phyloP scores from a whole-genome alignment of 345 rosid species.

The Corymbia maculata region DNA sequence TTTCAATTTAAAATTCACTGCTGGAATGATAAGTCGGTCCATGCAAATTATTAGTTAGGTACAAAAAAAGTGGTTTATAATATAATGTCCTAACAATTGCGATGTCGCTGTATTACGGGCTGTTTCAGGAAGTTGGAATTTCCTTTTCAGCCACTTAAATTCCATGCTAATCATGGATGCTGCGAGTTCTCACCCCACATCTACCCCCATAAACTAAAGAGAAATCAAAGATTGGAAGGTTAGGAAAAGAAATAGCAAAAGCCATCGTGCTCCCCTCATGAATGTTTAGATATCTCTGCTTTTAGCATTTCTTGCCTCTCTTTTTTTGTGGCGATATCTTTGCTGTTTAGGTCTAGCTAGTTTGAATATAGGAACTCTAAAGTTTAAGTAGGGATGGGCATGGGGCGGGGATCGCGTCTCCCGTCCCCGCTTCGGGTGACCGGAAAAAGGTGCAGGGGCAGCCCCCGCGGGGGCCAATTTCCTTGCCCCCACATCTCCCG shows the following conservation, averaged over 20 bases:
- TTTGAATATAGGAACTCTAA: background rate
- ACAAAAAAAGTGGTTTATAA: too few species aligned
- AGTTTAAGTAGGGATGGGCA: background rate
- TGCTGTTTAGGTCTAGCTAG: background rate
- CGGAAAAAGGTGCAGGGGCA: background rate
- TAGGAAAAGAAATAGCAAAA: background rate
- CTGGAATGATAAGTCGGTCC: rapidly evolving
- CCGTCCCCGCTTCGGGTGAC: background rate
- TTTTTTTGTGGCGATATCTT: background rate
- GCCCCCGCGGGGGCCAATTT: background rate
- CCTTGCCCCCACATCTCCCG: background rate
- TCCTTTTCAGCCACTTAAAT: background rate
- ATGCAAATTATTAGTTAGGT: background rate
- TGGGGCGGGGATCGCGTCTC: background rate
- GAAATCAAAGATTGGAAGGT: background rate
- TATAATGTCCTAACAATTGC: background rate
- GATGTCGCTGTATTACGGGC: background rate
- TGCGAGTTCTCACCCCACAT: background rate
- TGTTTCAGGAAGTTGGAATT: background rate
- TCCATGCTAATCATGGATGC: background rate
- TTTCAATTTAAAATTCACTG: background rate
- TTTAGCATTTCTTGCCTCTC: background rate
- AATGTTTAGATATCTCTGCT: background rate
- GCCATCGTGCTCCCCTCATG: background rate
- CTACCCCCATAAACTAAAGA: background rate